Conservation (phyloP, 2,329 filamentous ascomycete genomes). For the Phaeosphaeriaceae sp. region DNA sequence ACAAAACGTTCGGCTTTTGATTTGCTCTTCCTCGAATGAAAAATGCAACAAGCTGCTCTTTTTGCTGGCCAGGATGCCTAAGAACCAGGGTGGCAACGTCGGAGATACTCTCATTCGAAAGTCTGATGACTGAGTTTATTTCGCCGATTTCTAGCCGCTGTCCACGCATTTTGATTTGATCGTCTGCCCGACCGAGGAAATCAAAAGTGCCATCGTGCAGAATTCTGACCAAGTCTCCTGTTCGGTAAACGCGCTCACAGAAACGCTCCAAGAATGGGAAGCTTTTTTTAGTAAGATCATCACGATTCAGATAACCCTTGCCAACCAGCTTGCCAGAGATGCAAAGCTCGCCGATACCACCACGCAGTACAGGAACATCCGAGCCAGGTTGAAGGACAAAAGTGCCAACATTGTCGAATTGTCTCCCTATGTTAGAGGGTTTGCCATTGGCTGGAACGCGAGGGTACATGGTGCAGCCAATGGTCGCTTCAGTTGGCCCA, state of each 20-base stretch:
- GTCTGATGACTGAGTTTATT: conserved; percentile 82
- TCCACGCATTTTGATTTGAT: conserved; percentile 89
- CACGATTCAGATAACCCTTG: conserved; percentile 83
- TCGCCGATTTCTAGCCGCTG: conserved; percentile 90
- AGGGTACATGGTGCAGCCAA: conserved; percentile 89
- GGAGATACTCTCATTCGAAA: conserved; percentile 61
- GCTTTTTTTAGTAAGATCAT: conserved; percentile 75
- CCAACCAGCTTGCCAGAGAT: conserved; percentile 87
- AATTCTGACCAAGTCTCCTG: conserved; percentile 84
- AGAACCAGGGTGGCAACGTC: conserved; percentile 80
- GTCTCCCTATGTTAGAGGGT: conserved; percentile 84
- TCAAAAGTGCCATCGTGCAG: conserved; percentile 82
- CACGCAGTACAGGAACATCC: conserved; percentile 73
- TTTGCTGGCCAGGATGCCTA: conserved; percentile 73
- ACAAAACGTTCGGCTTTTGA: conserved; percentile 25
- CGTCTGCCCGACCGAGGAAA: conserved; percentile 86
- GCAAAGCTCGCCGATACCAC: conserved; percentile 86
- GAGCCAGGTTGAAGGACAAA: conserved; percentile 77
- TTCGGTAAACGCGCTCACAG: conserved; percentile 71
- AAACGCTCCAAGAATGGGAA: conserved; percentile 69
- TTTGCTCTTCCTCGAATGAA: conserved; percentile 45
- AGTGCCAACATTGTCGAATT: conserved; percentile 86
- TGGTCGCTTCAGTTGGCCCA: conserved; percentile 90
- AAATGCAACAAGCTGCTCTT: conserved; percentile 84
- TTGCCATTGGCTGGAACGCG: conserved; percentile 78